Conservation (phyloP, 805 yeast species). For the Lachancea mirantina region DNA sequence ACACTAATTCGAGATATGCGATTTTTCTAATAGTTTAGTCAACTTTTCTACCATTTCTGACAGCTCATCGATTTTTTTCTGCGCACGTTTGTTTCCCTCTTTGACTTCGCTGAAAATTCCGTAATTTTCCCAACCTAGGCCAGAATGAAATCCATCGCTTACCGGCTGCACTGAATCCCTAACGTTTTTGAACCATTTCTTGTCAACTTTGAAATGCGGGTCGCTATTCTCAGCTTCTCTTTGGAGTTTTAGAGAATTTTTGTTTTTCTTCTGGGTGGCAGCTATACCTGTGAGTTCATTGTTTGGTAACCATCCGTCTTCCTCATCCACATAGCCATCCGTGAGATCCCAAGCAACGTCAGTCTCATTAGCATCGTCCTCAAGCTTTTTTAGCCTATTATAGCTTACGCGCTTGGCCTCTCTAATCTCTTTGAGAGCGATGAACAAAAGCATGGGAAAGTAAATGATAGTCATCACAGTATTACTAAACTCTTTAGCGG, state of each 20-base stretch:
- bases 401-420: conserved; percentile 64
- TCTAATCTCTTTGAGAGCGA: conserved; percentile 57
- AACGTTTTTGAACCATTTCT: conserved; percentile 47
- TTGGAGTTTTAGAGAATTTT: conserved; percentile 39
- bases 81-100: conserved; percentile 10
- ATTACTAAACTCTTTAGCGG: conserved; percentile 40
- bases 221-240: conserved; percentile 59
- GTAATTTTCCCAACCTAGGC: conserved; percentile 60
- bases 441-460: conserved; percentile 55
- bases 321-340: conserved; percentile 53
- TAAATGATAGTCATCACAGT: conserved; percentile 58
- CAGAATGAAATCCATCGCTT: conserved; percentile 43
- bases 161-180: conserved; percentile 52
- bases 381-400: conserved; percentile 53
- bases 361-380: conserved; percentile 74
- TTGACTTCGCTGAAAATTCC: conserved; percentile 49
- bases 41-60: conserved; percentile 13
- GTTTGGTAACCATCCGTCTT: conserved; percentile 26
- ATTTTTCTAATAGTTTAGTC: conserved; percentile 16
- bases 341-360: conserved; percentile 79
- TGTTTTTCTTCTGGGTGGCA: conserved; percentile 32
- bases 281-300: conserved; percentile 21
- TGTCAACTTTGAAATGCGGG: conserved; percentile 54
- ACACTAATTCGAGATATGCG: too few relatives aligned
- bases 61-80: conserved; percentile 14